These are phyloP conservation scores for Ophiocordyceps polyrhachis-furcata DNA, from an alignment of 2,329 filamentous ascomycete genomes.

Conservation along the genomic window DNA sequence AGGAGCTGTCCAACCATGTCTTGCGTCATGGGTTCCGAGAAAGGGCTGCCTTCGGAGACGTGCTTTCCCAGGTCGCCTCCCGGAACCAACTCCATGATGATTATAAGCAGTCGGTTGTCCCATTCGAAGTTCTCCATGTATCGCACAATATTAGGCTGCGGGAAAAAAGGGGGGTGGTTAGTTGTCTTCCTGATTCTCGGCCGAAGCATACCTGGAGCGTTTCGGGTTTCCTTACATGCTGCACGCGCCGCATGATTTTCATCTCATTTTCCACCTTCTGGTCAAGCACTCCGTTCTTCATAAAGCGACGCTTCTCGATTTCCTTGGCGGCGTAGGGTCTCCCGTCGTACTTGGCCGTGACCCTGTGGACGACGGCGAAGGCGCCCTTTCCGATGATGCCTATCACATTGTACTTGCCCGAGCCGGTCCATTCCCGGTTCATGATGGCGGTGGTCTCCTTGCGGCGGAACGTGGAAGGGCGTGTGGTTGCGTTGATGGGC, in stretches of 20 bases:
- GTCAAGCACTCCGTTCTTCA: constrained; percentile 80
- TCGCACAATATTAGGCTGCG: constrained; percentile 67
- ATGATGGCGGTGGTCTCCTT: constrained; percentile 11
- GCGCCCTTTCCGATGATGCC: constrained; percentile 77
- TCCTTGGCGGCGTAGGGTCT: constrained; percentile 81
- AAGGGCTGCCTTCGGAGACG: constrained; percentile 38
- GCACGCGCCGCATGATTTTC: constrained; percentile 75
- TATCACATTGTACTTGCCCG: constrained; percentile 66
- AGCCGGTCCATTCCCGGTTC: constrained; percentile 62
- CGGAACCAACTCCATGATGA: constrained; percentile 87
- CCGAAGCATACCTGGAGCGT: not conserved
- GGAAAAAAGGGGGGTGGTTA: constrained; percentile 2
- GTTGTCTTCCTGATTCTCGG: not conserved
- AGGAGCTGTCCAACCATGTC: constrained; percentile 60
- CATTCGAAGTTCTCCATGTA: constrained; percentile 82
- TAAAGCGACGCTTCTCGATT: constrained; percentile 78
- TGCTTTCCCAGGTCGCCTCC: constrained; percentile 67
- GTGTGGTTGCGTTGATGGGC: constrained; percentile 1
- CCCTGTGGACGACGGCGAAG: constrained; percentile 83
- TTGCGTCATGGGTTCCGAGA: constrained; percentile 52
- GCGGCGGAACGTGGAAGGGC: constrained; percentile 6
- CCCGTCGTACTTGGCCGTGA: constrained; percentile 73
- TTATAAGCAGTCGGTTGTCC: constrained; percentile 69
- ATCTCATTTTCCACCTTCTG: constrained; percentile 94
- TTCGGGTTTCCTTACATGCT: constrained; percentile 47